phyloP scores from a whole-genome alignment of 345 rosid species.

The Hypericum androsaemum region DNA sequence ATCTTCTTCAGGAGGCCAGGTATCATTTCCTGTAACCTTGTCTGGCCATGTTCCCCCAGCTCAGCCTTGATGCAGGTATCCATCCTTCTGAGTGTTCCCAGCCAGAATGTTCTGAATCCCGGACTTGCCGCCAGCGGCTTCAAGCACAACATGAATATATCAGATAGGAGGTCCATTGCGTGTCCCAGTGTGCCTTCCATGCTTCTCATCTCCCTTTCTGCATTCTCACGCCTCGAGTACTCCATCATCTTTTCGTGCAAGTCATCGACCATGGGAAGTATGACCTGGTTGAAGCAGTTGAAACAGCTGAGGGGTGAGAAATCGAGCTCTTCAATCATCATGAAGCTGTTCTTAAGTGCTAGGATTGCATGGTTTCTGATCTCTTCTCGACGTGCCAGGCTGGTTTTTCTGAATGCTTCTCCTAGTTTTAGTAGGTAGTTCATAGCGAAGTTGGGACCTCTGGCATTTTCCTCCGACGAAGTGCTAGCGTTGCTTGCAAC shows the following conservation, averaged over 20 bases:
- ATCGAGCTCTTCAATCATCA: slow-evolving; percentile 50
- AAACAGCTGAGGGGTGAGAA: slow-evolving; percentile 50
- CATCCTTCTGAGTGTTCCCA: slow-evolving; percentile 84
- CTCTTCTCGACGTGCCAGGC: slow-evolving; percentile 75
- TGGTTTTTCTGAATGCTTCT: slow-evolving; percentile 69
- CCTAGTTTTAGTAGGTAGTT: slow-evolving; percentile 63
- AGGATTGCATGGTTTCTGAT: slow-evolving; percentile 58
- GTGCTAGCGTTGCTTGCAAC: slow-evolving; percentile 41
- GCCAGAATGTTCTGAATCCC: slow-evolving; percentile 77
- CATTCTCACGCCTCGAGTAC: slow-evolving; percentile 64
- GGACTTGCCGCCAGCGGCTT: slow-evolving; percentile 44
- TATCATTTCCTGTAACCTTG: slow-evolving; percentile 39
- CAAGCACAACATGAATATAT: slow-evolving; percentile 41
- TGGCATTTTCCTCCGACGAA: slow-evolving; percentile 45
- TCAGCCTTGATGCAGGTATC: slow-evolving; percentile 93
- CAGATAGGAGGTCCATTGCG: slow-evolving; percentile 55
- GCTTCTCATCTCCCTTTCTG: slow-evolving; percentile 75
- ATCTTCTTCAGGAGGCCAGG: slow-evolving; percentile 59
- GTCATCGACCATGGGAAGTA: slow-evolving; percentile 71
- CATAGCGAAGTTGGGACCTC: slow-evolving; percentile 27
- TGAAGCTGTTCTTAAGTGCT: slow-evolving; percentile 46
- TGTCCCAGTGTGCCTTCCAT: slow-evolving; percentile 73
- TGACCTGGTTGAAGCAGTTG: slow-evolving; percentile 43
- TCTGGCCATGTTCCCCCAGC: slow-evolving; percentile 55
- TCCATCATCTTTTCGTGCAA: slow-evolving; percentile 79